Percentiles rank a stretch among this genome's conserved stretches.
Evolutionary conservation across 768 basidiomycete species (phyloP).

Genomic region (Termitomyces sp.): DNA sequence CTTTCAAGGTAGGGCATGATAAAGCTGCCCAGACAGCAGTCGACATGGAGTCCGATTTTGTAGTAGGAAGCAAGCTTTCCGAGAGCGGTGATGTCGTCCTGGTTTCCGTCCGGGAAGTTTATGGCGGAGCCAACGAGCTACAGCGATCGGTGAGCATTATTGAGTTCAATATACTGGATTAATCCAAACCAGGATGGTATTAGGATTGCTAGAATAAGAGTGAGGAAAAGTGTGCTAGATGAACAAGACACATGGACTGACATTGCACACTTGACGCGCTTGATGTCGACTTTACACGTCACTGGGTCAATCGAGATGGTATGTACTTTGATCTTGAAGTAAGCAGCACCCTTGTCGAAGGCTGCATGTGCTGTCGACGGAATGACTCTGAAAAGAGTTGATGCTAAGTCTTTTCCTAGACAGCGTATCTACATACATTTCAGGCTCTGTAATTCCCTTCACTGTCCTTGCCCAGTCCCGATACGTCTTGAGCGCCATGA

Average conservation of each 20-base stretch:
- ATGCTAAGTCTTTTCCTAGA: not conserved
- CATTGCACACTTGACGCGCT: conserved; percentile 81
- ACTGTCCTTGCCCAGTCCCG: conserved; percentile 84
- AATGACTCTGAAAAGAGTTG: conserved; percentile 50
- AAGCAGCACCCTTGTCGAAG: conserved; percentile 89
- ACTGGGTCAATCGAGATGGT: conserved; percentile 72
- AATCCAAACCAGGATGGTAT: conserved; percentile 73
- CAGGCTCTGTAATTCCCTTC: conserved; percentile 87
- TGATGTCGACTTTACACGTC: conserved; percentile 76
- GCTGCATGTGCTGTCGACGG: conserved; percentile 88
- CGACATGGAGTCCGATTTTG: conserved; percentile 87
- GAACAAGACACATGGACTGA: conserved; percentile 30
- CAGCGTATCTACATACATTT: conserved; percentile 62
- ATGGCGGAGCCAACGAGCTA: conserved; percentile 82
- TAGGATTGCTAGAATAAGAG: conserved; percentile 57
- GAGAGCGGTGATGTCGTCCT: conserved; percentile 81
- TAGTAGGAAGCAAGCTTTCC: conserved; percentile 66
- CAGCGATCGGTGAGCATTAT: not conserved
- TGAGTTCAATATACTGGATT: not conserved
- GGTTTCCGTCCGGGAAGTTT: conserved; percentile 83
- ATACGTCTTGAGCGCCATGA: conserved; percentile 94
- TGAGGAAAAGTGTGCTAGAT: not conserved
- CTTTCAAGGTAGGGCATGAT: conserved; percentile 88
- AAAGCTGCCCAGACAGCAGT: conserved; percentile 92
- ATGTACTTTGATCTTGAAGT: conserved; percentile 87